These are phyloP conservation scores for Fraxinus americana DNA, from an alignment of 257 asterid genomes.

Conservation along the genomic window DNA sequence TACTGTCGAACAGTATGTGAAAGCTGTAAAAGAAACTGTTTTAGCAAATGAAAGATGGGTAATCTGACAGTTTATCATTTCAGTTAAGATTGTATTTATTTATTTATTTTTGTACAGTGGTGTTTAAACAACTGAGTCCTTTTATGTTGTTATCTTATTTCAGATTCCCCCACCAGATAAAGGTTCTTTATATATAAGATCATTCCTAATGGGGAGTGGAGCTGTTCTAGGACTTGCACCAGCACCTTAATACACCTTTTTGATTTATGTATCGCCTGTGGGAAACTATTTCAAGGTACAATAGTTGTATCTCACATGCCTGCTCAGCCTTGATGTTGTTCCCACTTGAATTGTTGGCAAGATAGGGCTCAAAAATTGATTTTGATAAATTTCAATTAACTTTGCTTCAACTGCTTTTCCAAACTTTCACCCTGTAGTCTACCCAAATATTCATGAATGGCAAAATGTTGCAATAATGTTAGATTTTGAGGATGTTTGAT, in stretches of 20 bases:
- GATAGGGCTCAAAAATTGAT: not conserved
- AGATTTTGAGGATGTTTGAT: not conserved
- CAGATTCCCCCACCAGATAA: conserved; percentile 97
- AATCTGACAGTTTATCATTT: conserved; percentile 27
- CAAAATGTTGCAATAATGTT: not conserved
- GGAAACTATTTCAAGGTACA: conserved; percentile 96
- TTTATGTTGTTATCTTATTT: conserved; percentile 19
- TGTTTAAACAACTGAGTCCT: conserved; percentile 9
- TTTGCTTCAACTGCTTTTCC: not conserved
- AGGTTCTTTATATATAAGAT: conserved; percentile 91
- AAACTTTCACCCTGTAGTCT: not conserved
- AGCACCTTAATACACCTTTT: conserved; percentile 91
- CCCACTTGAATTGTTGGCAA: conserved; percentile 12
- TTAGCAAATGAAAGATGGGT: conserved; percentile 96
- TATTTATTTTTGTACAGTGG: conserved; percentile 8
- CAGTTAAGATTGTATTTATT: conserved; percentile 11
- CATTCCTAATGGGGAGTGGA: conserved; percentile 98
- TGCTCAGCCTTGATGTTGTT: not conserved
- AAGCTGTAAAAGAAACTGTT: conserved; percentile 83
- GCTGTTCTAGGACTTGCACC: conserved; percentile 98
- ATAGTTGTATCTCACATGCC: conserved; percentile 4
- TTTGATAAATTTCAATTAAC: not conserved
- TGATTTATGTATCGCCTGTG: conserved; percentile 90
- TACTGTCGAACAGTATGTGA: conserved; percentile 77
- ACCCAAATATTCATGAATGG: not conserved